Base-by-base conservation (phyloP, 352 stramenopile species). In the Thalassiosira livingstoniorum region DNA sequence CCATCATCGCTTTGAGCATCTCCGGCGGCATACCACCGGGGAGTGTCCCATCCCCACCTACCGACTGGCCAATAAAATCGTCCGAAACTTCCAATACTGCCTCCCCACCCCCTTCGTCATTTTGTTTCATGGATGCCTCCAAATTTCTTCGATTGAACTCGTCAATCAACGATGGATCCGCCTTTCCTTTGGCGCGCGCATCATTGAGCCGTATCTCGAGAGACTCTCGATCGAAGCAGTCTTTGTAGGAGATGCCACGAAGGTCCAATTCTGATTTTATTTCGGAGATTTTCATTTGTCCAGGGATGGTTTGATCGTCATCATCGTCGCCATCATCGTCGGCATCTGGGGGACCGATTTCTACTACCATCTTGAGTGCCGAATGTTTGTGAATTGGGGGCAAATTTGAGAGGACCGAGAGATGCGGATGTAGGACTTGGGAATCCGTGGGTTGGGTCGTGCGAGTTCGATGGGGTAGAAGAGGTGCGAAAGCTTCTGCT, bases 181-280 rank as follows among this genome's bases (percentile, higher is more conserved):
- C 86, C 39, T 82, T 88, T 32, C 86, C 86, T 2, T 32, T 77
- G 13, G 61, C 58, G 39, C 84, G 60, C 29, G 82, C 85, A 45
- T 87, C 63, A 27, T 75, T 51, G n/a, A 92, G 55, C 27, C 75
- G 42, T n/a, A 54, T 27, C 18, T 81, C 71, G 1, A 91, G 62
- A 18, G 75, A 86, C 81, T 91, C 87, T 75, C 87, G 78, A 64
- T 92, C 87, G 67, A 91, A 92, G 34, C 87, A 92, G 78, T 92
- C 84, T 0, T n/a, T 57, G 62, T 87, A 92, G 32, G 80, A 66
- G 37, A 92, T 73, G 0, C 60, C 63, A 47, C 81, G 62, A 37
- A 90, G 45, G 35, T 88, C 70, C 18, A 92, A 64, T 63, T 92
- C 85, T 25, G 84, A 80, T 69, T 91, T 91, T 27, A 92, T 90